Base-by-base conservation (phyloP, 306 rosid species). In the Pterocarpus macrocarpus region DNA sequence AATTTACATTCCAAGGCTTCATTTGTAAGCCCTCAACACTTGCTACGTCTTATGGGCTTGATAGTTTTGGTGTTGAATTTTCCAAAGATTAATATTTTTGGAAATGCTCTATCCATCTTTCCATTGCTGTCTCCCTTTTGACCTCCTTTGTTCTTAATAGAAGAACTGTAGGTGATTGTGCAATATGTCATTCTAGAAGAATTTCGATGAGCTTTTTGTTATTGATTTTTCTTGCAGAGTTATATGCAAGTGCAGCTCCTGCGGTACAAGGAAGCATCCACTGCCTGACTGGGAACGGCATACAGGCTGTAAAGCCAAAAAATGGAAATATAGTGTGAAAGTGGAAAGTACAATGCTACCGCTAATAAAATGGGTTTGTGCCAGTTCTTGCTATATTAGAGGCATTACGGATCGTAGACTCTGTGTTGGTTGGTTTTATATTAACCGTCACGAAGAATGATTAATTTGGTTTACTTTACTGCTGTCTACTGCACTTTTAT, bases 311-410 rank as follows among this genome's bases (percentile, higher is more conserved):
- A 91, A 85, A 91, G 97, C 99, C 30, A 95, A 87, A 87, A 93
- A 95, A 85, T 95, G 99, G 99, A 95, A 91, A 86, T 69, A 72
- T 71, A 95, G 94, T 70, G 97, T 95, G 88, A 95, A 88, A 89
- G 93, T 95, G 82, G 90, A 91, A 87, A 81, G 84, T 79, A 90
- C 97, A 71, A 89, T 83, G 97, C 87, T 81, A 39, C 92, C 97
- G 11, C 91, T 95, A 79, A 95, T 87, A 87, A 87, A 91, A 84
- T 95, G 95, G 97, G 99, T 95, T 47, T 52, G 99, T 95, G 39
- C 64, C 36, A 68, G 9, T 64, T 73, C 57, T 84, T 79, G n/a
- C 41, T 47, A 67, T 63, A 76, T 52, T 52, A 77, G 73, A 47
- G 45, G 38, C 45, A 17, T 59, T 47, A 1, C 22, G 58, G 77